phyloP scores from a whole-genome alignment of 73 alveolate species.

The Paramecium pentaurelia region DNA sequence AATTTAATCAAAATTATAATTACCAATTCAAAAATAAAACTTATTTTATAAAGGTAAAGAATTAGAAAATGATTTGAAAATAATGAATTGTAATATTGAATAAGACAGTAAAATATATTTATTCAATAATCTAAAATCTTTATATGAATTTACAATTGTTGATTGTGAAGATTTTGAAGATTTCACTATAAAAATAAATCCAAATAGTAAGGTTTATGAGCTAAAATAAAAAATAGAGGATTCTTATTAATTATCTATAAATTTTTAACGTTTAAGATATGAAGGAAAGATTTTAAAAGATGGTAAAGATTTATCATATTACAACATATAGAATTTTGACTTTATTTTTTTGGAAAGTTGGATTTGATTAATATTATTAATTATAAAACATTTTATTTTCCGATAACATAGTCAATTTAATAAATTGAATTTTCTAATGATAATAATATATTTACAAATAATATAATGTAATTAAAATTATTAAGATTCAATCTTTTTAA shows the following conservation, averaged over 20 bases:
- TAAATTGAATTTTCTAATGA: too few species aligned
- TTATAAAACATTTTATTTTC: too few species aligned
- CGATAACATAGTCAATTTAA: neutral
- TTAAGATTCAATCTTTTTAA: too few species aligned
- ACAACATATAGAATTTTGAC: neutral
- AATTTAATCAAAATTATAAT: neutral
- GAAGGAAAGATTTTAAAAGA: neutral
- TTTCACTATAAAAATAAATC: neutral
- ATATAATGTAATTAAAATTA: too few species aligned
- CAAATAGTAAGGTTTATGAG: neutral
- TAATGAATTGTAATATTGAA: neutral
- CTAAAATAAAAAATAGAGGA: neutral
- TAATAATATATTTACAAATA: too few species aligned
- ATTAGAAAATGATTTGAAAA: neutral
- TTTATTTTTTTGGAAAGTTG: neutral
- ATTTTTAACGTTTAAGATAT: neutral
- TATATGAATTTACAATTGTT: neutral
- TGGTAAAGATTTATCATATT: neutral
- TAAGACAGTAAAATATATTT: neutral
- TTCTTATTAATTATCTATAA: neutral
- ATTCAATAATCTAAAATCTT: neutral
- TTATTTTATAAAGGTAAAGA: neutral
- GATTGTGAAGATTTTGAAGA: neutral
- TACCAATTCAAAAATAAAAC: neutral
- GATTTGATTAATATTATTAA: neutral